Conservation (phyloP, 805 yeast species). For the Pichia deserticola region DNA sequence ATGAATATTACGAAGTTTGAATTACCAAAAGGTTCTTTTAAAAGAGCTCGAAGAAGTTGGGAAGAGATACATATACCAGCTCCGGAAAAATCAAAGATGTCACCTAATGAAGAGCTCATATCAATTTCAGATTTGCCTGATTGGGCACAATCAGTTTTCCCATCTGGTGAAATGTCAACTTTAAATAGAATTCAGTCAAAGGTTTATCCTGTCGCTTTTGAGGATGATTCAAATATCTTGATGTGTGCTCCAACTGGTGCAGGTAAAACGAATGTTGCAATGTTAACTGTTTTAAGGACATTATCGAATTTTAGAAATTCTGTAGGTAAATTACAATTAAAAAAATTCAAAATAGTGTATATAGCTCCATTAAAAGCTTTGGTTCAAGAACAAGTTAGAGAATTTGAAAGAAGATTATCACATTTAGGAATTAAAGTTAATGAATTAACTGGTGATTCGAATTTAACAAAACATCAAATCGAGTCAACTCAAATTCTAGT, state of each 20-base stretch:
- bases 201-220: slow-evolving; percentile 73
- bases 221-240: slow-evolving; percentile 60
- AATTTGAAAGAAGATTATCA: slow-evolving; percentile 62
- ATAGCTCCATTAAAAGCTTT: slow-evolving; percentile 92
- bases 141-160: slow-evolving; percentile 79
- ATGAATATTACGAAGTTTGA: slow-evolving; percentile 60
- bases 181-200: slow-evolving; percentile 80
- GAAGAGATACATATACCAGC: slow-evolving; percentile 94
- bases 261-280: slow-evolving; percentile 95
- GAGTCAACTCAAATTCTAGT: slow-evolving; percentile 74
- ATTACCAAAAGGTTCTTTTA: slow-evolving; percentile 80
- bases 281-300: slow-evolving; percentile 66
- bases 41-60: slow-evolving; percentile 61
- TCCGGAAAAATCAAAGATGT: slow-evolving; percentile 39
- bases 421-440: slow-evolving; percentile 64
- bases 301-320: slow-evolving; percentile 43
- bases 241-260: slow-evolving; percentile 99
- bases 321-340: slow-evolving; percentile 41
- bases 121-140: slow-evolving; percentile 59
- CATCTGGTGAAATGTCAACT: slow-evolving; percentile 51
- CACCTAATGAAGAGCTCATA: slow-evolving; percentile 38
- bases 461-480: slow-evolving; percentile 68
- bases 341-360: slow-evolving; percentile 70
- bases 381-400: slow-evolving; percentile 91
- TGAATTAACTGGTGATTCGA: slow-evolving; percentile 88